These are phyloP conservation scores for Rhizophagus clarus DNA, from an alignment of 192 early-diverging fungal species.

Conservation along the genomic window DNA sequence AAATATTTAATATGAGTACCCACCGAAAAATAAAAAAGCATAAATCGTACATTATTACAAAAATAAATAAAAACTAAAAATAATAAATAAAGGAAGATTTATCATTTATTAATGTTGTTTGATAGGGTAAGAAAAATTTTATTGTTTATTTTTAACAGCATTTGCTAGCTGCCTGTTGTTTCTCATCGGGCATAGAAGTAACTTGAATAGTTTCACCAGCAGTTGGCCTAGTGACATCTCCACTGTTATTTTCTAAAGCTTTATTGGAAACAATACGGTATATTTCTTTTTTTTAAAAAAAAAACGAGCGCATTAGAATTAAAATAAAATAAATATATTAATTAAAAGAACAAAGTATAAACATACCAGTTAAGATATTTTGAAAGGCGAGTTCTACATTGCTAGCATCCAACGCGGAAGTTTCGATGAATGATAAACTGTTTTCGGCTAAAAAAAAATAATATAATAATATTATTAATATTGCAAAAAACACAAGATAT, in stretches of 20 bases:
- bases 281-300: slow-evolving; percentile 62
- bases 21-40: not conserved
- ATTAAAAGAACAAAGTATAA: not conserved
- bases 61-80: not conserved
- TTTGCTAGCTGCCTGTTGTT: slow-evolving; percentile 57
- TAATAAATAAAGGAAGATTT: too few relatives aligned
- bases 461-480: not conserved
- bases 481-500: not conserved
- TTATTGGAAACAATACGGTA: slow-evolving; percentile 98
- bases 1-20: too few relatives aligned
- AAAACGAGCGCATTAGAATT: not conserved
- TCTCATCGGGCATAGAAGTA: slow-evolving; percentile 59
- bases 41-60: not conserved
- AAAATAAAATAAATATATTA: not conserved
- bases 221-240: slow-evolving; percentile 68
- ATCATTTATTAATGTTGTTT: too few relatives aligned
- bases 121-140: not conserved
- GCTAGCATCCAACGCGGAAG: slow-evolving; percentile 94
- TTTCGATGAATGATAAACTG: slow-evolving; percentile 95
- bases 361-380: slow-evolving; percentile 87
- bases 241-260: slow-evolving; percentile 76
- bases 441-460: slow-evolving; percentile 69
- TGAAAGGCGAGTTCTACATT: slow-evolving; percentile 97
- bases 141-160: slow-evolving; percentile 65
- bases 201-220: slow-evolving; percentile 74